Percentiles rank a stretch among this genome's conserved stretches.
Conservation (phyloP, 192 early-diverging fungal species). For the Kickxella alabastrina region DNA sequence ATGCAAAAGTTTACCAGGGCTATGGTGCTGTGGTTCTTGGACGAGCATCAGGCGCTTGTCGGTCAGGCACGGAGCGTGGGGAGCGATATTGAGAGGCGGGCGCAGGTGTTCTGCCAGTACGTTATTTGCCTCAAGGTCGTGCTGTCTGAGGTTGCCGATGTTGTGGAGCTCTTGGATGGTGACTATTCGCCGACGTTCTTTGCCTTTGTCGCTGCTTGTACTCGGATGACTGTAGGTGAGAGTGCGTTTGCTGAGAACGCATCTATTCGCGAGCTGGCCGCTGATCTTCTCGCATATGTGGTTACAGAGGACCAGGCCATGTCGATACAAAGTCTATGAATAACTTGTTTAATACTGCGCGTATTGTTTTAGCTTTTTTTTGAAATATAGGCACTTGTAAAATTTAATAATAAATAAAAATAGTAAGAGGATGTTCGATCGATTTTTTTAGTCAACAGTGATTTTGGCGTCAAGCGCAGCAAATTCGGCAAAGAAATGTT, state of each 20-base stretch:
- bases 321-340: constrained; percentile 24
- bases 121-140: constrained; percentile 43
- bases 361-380: neutral
- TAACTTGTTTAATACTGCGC: too few relatives aligned
- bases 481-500: constrained; percentile 54
- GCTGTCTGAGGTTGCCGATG: constrained; percentile 39
- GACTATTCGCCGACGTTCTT: constrained; percentile 40
- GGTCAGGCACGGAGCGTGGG: neutral
- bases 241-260: constrained; percentile 17
- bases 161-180: constrained; percentile 38
- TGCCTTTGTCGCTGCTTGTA: constrained; percentile 48
- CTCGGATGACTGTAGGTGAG: constrained; percentile 39
- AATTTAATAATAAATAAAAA: constrained; percentile 1
- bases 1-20: constrained; percentile 20
- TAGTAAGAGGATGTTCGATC: too few relatives aligned
- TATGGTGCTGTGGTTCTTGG: constrained; percentile 38
- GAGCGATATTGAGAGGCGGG: constrained; percentile 3
- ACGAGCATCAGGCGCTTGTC: constrained; percentile 28
- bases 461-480: constrained; percentile 49
- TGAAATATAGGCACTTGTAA: neutral
- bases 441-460: constrained; percentile 45
- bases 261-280: constrained; percentile 29
- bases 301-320: constrained; percentile 48
- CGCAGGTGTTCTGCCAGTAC: constrained; percentile 38
- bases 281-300: constrained; percentile 40